Conservation (phyloP, 768 basidiomycete species). For the Phlegmacium glaucopus region DNA sequence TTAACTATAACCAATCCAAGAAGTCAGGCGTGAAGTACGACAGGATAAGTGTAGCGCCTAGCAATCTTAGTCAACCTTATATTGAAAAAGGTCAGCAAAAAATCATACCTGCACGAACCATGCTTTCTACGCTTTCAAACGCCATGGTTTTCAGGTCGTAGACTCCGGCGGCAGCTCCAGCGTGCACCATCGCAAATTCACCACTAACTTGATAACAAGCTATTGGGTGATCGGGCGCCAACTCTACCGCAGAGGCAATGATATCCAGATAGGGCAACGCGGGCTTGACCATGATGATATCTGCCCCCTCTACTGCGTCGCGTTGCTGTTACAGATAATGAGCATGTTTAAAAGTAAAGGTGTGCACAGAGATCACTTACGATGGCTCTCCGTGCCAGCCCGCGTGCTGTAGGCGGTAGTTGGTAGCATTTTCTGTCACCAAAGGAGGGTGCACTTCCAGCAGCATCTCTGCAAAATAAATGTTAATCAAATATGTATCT, state of each 20-base stretch:
- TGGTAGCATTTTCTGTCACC: slow-evolving; percentile 99
- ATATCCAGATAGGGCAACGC: slow-evolving; percentile 95
- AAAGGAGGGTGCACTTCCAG: slow-evolving; percentile 91
- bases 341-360: not conserved
- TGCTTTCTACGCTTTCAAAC: slow-evolving; percentile 87
- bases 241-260: slow-evolving; percentile 79
- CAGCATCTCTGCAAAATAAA: slow-evolving; percentile 75
- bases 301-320: slow-evolving; percentile 88
- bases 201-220: slow-evolving; percentile 98
- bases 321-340: slow-evolving; percentile 59
- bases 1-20: slow-evolving; percentile 69
- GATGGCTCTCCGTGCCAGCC: slow-evolving; percentile 90
- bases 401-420: slow-evolving; percentile 83
- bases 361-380: slow-evolving; percentile 43
- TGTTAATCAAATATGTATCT: not conserved
- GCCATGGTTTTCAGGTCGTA: slow-evolving; percentile 92
- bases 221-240: slow-evolving; percentile 86
- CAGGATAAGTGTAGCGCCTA: slow-evolving; percentile 86
- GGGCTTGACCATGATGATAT: slow-evolving; percentile 99
- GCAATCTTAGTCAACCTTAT: not conserved
- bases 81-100: slow-evolving; percentile 9
- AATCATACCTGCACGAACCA: slow-evolving; percentile 89
- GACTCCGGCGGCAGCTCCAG: slow-evolving; percentile 91
- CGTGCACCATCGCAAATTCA: slow-evolving; percentile 96
- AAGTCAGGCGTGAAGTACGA: slow-evolving; percentile 98